Evolutionary conservation across 2,329 filamentous ascomycete species (phyloP).

Genomic region (Penicillium janthinellum): DNA sequence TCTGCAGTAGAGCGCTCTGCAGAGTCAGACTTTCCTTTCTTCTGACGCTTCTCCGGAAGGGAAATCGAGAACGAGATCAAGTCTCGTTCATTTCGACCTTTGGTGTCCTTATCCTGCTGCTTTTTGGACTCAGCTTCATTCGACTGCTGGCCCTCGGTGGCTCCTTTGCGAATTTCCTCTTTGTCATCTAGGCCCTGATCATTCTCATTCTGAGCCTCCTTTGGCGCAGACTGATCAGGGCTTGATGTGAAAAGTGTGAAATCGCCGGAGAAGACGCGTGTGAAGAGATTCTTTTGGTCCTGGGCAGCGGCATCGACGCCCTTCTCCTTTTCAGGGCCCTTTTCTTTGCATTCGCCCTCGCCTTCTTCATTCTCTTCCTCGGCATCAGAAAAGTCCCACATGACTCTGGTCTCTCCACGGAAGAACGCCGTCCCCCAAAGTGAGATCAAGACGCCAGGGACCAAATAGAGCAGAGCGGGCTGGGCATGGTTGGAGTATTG

Average conservation of each 20-base stretch:
- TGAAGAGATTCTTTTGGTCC: conserved; percentile 26
- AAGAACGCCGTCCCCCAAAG: conserved; percentile 73
- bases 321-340: conserved; percentile 50
- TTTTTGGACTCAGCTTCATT: conserved; percentile 7
- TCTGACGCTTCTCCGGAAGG: conserved; percentile 26
- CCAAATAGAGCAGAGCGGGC: conserved; percentile 87
- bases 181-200: conserved; percentile 5
- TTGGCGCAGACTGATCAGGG: neutral
- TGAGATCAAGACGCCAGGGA: conserved; percentile 76
- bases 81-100: conserved; percentile 22
- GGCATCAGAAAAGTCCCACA: conserved; percentile 81
- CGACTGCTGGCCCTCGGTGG: neutral
- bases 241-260: conserved; percentile 15
- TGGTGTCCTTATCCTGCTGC: conserved; percentile 13
- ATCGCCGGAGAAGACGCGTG: conserved; percentile 32
- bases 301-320: neutral
- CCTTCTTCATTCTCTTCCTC: conserved; percentile 45
- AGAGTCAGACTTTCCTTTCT: neutral
- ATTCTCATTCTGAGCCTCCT: conserved; percentile 3
- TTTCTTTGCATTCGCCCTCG: conserved; percentile 14
- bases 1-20: neutral
- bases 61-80: conserved; percentile 39
- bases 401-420: conserved; percentile 69
- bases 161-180: conserved; percentile 2
- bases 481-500: conserved; percentile 79